Evolutionary conservation across 2,329 filamentous ascomycete genomes (phyloP).

Genomic region (Diaporthe sp.): DNA sequence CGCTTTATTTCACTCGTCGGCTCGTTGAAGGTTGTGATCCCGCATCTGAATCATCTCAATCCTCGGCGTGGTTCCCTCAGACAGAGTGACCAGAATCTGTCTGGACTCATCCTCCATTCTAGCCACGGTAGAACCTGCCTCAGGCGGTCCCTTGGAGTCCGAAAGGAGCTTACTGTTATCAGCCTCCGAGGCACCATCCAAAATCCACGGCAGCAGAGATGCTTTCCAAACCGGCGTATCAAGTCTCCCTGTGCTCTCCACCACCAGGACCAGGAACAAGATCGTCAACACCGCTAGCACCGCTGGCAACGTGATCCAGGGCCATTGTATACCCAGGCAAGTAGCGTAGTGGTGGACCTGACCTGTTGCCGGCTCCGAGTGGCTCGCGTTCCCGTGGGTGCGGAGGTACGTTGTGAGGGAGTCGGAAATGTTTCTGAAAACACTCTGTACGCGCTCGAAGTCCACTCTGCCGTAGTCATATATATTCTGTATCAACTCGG

Average conservation of each 20-base stretch:
- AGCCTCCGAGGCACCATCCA: background rate
- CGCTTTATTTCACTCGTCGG: background rate
- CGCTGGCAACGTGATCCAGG: background rate
- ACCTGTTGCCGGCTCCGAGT: background rate
- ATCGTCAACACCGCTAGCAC: background rate
- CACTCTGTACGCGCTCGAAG: background rate
- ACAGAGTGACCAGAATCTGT: background rate
- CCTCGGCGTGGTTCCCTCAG: background rate
- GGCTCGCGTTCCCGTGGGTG: background rate
- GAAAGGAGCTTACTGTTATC: fast-evolving
- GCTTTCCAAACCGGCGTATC: background rate
- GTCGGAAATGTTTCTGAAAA: background rate
- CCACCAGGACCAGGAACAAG: background rate
- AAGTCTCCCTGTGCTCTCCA: background rate
- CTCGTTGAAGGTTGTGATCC: background rate
- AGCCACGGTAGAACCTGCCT: background rate
- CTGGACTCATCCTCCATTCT: background rate
- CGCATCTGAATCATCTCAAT: background rate
- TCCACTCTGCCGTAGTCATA: background rate
- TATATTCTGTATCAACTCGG: background rate
- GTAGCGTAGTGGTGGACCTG: background rate
- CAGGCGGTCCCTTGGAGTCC: fast-evolving
- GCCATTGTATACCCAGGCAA: background rate
- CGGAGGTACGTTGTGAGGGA: background rate
- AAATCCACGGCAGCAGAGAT: background rate